Conservation (phyloP, 2,329 filamentous ascomycete genomes). For the Phyllosticta citribraziliensis region DNA sequence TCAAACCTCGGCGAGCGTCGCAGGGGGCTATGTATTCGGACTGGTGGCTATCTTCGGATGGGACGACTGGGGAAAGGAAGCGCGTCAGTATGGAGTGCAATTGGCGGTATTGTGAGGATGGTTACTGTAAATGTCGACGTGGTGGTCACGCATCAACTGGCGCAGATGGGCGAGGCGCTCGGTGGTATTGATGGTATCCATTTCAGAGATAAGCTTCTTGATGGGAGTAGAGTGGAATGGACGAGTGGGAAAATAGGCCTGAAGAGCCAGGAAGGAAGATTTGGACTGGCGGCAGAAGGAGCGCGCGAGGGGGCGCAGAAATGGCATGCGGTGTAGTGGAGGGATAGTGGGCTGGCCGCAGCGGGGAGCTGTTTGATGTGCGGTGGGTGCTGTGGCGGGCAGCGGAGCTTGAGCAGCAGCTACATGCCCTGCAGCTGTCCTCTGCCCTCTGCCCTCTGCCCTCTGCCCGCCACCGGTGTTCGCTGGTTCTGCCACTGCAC, state of each 20-base stretch:
- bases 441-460: constrained; percentile 1
- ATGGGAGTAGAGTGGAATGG: constrained; percentile 23
- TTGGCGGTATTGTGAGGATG: background rate
- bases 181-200: constrained; percentile 72
- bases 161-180: constrained; percentile 67
- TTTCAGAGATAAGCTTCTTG: constrained; percentile 39
- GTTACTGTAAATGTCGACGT: constrained; percentile 92
- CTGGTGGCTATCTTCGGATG: constrained; percentile 93
- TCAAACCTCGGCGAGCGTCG: constrained; percentile 67
- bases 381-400: constrained; percentile 1
- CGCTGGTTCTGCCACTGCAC: background rate
- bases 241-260: constrained; percentile 11
- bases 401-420: background rate
- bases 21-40: constrained; percentile 98
- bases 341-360: background rate
- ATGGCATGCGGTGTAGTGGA: constrained; percentile 18
- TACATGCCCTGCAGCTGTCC: background rate
- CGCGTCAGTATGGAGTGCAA: constrained; percentile 29
- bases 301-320: constrained; percentile 21
- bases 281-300: constrained; percentile 20
- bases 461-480: background rate
- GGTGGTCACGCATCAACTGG: constrained; percentile 75
- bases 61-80: constrained; percentile 57
- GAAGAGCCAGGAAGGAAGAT: constrained; percentile 12
- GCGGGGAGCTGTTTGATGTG: background rate